Conservation (phyloP, 164 flowering plant genomes). For the Berberis thunbergii region DNA sequence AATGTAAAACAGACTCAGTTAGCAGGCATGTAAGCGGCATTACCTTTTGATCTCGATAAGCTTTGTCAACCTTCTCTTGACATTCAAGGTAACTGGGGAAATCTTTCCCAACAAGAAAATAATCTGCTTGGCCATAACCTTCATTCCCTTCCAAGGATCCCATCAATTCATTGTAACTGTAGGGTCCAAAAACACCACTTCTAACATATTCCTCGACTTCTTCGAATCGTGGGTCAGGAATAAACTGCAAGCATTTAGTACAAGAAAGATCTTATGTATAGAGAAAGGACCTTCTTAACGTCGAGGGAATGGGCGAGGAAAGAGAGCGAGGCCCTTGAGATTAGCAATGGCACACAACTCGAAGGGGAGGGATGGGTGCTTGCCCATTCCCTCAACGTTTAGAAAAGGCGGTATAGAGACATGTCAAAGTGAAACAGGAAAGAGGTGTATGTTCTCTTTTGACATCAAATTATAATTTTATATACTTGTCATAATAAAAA, state of each 20-base stretch:
- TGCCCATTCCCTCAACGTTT: too few relatives aligned
- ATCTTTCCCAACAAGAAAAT: constrained; percentile 92
- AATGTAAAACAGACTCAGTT: too few relatives aligned
- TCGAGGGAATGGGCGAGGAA: too few relatives aligned
- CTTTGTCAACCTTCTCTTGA: constrained; percentile 84
- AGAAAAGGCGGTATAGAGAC: too few relatives aligned
- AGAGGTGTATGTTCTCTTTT: too few relatives aligned
- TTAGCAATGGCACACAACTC: too few relatives aligned
- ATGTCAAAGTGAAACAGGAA: too few relatives aligned
- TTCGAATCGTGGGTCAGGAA: constrained; percentile 81
- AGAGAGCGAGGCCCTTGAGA: neutral
- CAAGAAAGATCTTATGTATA: neutral
- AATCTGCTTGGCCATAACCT: constrained; percentile 83
- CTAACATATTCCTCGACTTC: constrained; percentile 68
- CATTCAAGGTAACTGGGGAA: constrained; percentile 91
- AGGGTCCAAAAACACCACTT: constrained; percentile 70
- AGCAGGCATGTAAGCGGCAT: neutral
- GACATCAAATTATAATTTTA: neutral
- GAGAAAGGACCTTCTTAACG: neutral
- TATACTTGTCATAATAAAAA: neutral
- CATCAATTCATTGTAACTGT: constrained; percentile 53
- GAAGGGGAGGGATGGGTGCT: too few relatives aligned
- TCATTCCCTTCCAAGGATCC: constrained; percentile 92
- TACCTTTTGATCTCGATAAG: constrained; percentile 74
- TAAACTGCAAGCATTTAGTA: constrained; percentile 35